Evolutionary conservation across 768 basidiomycete species (phyloP).

Genomic region (Termitomyces sp.): DNA sequence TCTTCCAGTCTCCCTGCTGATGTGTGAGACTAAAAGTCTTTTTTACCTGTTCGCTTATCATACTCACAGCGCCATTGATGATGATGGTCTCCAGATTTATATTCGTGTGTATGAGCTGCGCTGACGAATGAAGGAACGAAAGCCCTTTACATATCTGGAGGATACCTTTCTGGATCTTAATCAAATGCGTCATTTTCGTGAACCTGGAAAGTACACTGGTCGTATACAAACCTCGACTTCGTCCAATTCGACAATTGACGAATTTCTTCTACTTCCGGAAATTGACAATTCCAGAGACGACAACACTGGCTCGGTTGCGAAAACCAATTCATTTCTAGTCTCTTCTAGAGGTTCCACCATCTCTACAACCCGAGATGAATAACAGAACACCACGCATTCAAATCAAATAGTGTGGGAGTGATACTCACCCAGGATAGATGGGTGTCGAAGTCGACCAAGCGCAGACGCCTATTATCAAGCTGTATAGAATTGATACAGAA

Average conservation of each 20-base stretch:
- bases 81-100: conserved; percentile 82
- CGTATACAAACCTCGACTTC: conserved; percentile 80
- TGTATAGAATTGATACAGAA: conserved; percentile 2
- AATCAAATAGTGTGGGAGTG: not conserved
- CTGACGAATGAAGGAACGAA: conserved; percentile 87
- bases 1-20: conserved; percentile 93
- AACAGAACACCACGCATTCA: not conserved
- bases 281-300: conserved; percentile 80
- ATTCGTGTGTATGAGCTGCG: conserved; percentile 89
- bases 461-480: conserved; percentile 60
- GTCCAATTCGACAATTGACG: conserved; percentile 76
- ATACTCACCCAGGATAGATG: conserved; percentile 76
- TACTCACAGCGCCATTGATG: conserved; percentile 78
- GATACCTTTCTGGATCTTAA: conserved; percentile 84
- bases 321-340: conserved; percentile 80
- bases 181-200: not conserved
- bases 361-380: conserved; percentile 41
- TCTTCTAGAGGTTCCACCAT: conserved; percentile 98
- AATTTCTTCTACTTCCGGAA: conserved; percentile 49
- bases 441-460: conserved; percentile 82
- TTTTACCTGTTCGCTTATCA: not conserved
- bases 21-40: not conserved
- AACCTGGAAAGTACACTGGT: conserved; percentile 28
- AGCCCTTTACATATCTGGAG: conserved; percentile 89
- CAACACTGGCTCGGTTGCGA: conserved; percentile 88